These are phyloP conservation scores for Suillus bovinus DNA, from an alignment of 768 basidiomycete genomes.

Conservation along the genomic window DNA sequence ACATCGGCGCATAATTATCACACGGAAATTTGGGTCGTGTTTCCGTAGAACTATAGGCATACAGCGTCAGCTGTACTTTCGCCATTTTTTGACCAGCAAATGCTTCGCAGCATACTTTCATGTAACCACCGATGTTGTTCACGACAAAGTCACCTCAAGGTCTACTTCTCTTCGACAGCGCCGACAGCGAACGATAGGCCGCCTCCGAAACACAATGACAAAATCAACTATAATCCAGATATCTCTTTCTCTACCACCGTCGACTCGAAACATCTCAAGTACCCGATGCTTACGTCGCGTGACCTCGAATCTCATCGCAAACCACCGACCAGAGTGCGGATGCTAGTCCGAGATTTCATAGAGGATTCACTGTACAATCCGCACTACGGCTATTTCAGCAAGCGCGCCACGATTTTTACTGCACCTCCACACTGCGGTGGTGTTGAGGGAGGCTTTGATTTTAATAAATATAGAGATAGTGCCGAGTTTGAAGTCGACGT, in stretches of 20 bases:
- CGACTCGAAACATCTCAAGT: conserved; percentile 46
- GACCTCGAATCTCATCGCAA: conserved; percentile 45
- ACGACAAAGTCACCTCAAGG: conserved; percentile 24
- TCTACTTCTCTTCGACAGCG: conserved; percentile 25
- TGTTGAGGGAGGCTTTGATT: conserved; percentile 60
- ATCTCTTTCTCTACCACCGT: conserved; percentile 52
- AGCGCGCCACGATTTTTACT: conserved; percentile 88
- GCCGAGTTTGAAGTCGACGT: conserved; percentile 81
- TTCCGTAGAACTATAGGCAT: neutral
- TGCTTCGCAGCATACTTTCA: conserved; percentile 24
- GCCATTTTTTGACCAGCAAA: conserved; percentile 6
- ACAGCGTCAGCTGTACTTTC: neutral
- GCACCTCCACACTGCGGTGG: conserved; percentile 45
- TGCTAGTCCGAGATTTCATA: conserved; percentile 95
- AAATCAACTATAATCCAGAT: conserved; percentile 77
- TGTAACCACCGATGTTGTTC: conserved; percentile 20
- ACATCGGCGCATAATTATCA: conserved; percentile 10
- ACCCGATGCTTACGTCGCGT: conserved; percentile 68
- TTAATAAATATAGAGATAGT: conserved; percentile 62
- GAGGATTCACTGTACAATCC: conserved; percentile 98
- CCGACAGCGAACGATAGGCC: conserved; percentile 15
- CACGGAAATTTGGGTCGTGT: neutral
- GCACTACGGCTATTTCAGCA: conserved; percentile 95
- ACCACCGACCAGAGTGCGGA: conserved; percentile 83
- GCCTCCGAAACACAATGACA: conserved; percentile 40